phyloP scores from a whole-genome alignment of 2,329 filamentous ascomycete species.

The Fusarium sp. region DNA sequence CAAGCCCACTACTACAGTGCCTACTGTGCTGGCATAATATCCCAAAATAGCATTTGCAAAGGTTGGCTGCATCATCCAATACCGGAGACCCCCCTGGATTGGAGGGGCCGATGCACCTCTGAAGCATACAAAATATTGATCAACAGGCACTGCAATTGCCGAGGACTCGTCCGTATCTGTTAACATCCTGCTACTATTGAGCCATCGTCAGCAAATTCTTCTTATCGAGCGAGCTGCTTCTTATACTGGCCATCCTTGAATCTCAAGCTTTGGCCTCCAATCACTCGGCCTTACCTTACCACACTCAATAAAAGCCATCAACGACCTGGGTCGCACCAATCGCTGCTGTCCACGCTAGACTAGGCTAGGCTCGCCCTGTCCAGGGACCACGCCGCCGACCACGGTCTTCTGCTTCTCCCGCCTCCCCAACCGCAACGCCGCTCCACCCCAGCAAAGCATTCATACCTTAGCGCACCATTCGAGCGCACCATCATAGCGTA shows the following conservation, averaged over 20 bases:
- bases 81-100: slow-evolving; percentile 29
- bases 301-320: slow-evolving; percentile 29
- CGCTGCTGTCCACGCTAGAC: slow-evolving; percentile 52
- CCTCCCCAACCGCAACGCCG: slow-evolving; percentile 39
- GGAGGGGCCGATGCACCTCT: slow-evolving; percentile 36
- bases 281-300: slow-evolving; percentile 9
- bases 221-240: background rate
- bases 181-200: background rate
- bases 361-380: slow-evolving; percentile 37
- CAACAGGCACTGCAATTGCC: slow-evolving; percentile 15
- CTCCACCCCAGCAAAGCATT: slow-evolving; percentile 48
- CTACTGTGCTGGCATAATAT: slow-evolving; percentile 41
- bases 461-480: slow-evolving; percentile 42
- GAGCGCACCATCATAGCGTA: slow-evolving; percentile 36
- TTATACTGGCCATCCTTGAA: background rate
- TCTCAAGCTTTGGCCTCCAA: slow-evolving; percentile 4
- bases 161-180: slow-evolving; percentile 1
- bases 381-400: slow-evolving; percentile 42
- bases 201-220: background rate
- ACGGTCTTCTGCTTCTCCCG: slow-evolving; percentile 28
- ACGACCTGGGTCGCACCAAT: slow-evolving; percentile 50
- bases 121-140: slow-evolving; percentile 16
- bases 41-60: slow-evolving; percentile 47
- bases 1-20: slow-evolving; percentile 10
- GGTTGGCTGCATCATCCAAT: slow-evolving; percentile 44